These are phyloP conservation scores for Acacia crassicarpa DNA, from an alignment of 306 rosid genomes.

Conservation along the genomic window DNA sequence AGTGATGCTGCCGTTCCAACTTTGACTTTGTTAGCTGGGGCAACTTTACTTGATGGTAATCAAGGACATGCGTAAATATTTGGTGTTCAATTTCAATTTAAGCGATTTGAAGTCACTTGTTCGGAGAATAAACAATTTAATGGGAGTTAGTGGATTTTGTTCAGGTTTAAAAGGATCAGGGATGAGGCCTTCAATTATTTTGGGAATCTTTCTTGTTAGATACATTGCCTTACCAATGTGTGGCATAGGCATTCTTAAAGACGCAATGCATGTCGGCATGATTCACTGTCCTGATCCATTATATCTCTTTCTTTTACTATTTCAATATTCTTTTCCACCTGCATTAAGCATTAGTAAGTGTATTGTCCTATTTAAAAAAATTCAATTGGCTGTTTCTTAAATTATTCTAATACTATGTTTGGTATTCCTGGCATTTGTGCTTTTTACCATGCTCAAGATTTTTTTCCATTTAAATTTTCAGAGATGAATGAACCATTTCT, in stretches of 20 bases:
- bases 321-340: constrained; percentile 41
- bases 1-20: constrained; percentile 45
- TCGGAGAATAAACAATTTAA: constrained; percentile 2
- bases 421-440: not conserved
- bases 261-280: constrained; percentile 30
- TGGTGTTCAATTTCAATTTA: too few relatives aligned
- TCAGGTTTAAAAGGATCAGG: constrained; percentile 35
- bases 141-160: not conserved
- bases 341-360: constrained; percentile 41
- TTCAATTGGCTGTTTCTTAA: not conserved
- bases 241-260: constrained; percentile 41
- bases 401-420: not conserved
- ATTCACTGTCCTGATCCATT: constrained; percentile 32
- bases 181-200: constrained; percentile 14
- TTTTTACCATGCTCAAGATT: not conserved
- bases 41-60: constrained; percentile 39
- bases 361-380: not conserved
- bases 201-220: constrained; percentile 34
- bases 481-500: not conserved
- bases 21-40: constrained; percentile 43
- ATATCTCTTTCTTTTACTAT: constrained; percentile 34
- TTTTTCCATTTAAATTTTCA: not conserved
- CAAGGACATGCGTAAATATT: not conserved
- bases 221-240: constrained; percentile 28
- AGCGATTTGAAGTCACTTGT: not conserved